Evolutionary conservation across 1,284 basidiomycete species (phyloP).

Genomic region (Microbotryomycetes sp.): DNA sequence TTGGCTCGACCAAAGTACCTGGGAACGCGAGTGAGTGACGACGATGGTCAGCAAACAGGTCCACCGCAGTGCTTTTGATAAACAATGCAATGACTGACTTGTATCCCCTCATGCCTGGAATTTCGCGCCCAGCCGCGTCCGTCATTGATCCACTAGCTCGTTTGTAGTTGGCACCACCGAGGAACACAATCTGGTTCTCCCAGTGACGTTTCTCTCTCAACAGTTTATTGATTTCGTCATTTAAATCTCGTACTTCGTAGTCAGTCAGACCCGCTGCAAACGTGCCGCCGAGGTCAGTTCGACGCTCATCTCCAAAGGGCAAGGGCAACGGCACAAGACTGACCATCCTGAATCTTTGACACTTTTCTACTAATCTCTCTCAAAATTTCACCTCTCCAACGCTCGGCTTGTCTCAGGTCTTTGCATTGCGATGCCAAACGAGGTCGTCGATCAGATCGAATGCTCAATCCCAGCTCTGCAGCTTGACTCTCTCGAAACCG

Average conservation of each 20-base stretch:
- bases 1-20: constrained; percentile 97
- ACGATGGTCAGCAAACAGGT: too few relatives aligned
- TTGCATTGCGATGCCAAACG: constrained; percentile 85
- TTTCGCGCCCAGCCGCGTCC: constrained; percentile 89
- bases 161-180: constrained; percentile 95
- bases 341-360: constrained; percentile 93
- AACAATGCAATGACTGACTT: constrained; percentile 56
- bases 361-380: constrained; percentile 94
- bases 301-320: background rate
- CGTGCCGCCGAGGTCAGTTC: background rate
- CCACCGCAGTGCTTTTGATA: constrained; percentile 5
- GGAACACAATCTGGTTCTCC: constrained; percentile 91
- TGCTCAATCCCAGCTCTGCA: constrained; percentile 82
- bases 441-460: constrained; percentile 71
- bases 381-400: constrained; percentile 91
- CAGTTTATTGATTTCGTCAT: constrained; percentile 96
- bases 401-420: constrained; percentile 84
- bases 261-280: constrained; percentile 76
- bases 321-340: constrained; percentile 42
- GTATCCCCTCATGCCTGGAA: constrained; percentile 95
- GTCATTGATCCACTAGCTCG: constrained; percentile 76
- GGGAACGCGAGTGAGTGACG: constrained; percentile 4
- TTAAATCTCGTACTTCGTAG: constrained; percentile 91
- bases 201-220: constrained; percentile 93
- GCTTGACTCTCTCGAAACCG: constrained; percentile 97